These are phyloP conservation scores for Pseudogymnoascus sp. DNA, from an alignment of 2,329 filamentous ascomycete genomes.

Conservation along the genomic window DNA sequence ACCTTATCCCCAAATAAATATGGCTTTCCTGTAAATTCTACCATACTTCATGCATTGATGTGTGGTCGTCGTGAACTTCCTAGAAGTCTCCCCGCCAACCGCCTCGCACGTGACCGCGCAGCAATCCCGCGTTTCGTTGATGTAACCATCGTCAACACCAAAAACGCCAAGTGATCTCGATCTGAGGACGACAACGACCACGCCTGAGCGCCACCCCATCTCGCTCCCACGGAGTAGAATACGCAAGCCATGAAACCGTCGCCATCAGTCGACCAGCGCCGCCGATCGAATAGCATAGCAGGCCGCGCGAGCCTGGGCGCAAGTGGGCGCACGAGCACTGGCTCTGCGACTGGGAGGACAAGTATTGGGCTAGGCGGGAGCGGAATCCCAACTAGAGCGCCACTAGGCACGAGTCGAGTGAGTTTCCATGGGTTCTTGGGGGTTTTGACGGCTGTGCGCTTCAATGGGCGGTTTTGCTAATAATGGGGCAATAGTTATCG, in stretches of 20 bases:
- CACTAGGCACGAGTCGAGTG: neutral
- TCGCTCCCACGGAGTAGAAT: neutral
- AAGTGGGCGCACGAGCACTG: neutral
- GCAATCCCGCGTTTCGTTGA: constrained; percentile 6
- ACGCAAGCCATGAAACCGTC: neutral
- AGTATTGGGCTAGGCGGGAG: neutral
- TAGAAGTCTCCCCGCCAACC: constrained; percentile 6
- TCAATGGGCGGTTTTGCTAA: neutral
- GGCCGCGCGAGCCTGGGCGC: constrained; percentile 1
- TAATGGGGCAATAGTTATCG: constrained; percentile 28
- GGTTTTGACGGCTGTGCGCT: neutral
- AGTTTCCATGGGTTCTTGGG: neutral
- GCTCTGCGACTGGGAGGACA: neutral
- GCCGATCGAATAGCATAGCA: neutral
- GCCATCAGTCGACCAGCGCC: neutral
- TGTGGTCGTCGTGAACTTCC: neutral
- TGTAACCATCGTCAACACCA: constrained; percentile 9
- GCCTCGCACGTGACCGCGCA: neutral
- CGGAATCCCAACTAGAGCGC: neutral
- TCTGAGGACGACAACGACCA: neutral
- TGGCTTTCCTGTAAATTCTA: neutral
- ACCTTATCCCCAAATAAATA: neutral
- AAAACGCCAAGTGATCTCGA: neutral
- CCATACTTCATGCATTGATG: neutral
- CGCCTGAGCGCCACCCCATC: neutral